Evolutionary conservation across 2,329 filamentous ascomycete species (phyloP).

Genomic region (Colletotrichum eremochloae): DNA sequence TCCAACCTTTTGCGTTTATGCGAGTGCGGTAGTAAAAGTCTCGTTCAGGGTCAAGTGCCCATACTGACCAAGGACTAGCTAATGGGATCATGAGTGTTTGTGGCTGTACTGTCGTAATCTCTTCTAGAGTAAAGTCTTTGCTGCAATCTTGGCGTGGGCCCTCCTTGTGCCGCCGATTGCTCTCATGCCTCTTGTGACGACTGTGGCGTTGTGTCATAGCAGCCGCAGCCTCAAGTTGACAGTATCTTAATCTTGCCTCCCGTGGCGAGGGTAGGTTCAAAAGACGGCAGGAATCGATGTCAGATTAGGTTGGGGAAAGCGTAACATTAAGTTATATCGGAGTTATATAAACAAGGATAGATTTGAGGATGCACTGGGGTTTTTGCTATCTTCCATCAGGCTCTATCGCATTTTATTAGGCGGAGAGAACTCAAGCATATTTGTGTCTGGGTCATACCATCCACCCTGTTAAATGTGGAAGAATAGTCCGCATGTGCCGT

Average conservation of each 20-base stretch:
- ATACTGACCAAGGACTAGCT: slow-evolving; percentile 16
- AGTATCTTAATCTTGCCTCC: background rate
- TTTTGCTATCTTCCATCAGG: background rate
- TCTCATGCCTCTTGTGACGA: slow-evolving; percentile 5
- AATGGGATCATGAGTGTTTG: background rate
- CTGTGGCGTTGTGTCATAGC: slow-evolving; percentile 8
- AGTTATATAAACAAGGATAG: background rate
- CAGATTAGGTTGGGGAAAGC: background rate
- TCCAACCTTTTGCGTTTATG: background rate
- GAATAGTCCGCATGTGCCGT: background rate
- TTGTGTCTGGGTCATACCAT: background rate
- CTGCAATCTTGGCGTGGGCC: background rate
- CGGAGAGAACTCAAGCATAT: background rate
- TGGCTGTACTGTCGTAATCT: background rate
- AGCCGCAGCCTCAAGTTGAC: background rate
- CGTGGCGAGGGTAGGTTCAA: too few relatives aligned
- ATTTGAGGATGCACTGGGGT: background rate
- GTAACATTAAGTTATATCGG: background rate
- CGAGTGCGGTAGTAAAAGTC: slow-evolving; percentile 31
- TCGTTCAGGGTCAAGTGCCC: slow-evolving; percentile 14
- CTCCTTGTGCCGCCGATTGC: background rate
- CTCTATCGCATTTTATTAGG: background rate
- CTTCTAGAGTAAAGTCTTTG: background rate
- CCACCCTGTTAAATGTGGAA: background rate
- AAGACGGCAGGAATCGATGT: too few relatives aligned